These are phyloP conservation scores for Babjeviella inositovora DNA, from an alignment of 805 yeast species.

Conservation along the genomic window DNA sequence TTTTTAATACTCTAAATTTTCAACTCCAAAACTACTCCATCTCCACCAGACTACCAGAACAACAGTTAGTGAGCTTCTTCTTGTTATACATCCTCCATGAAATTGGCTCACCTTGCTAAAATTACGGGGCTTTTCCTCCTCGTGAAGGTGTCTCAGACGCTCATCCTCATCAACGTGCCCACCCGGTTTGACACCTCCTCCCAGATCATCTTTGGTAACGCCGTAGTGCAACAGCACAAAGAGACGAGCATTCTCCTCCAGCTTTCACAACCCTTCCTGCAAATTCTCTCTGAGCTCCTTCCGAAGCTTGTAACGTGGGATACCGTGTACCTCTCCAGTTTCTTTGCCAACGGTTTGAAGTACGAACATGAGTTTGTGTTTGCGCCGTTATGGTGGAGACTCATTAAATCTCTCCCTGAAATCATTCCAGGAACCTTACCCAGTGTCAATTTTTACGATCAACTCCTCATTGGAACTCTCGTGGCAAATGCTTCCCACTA, in stretches of 20 bases:
- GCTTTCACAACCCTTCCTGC: constrained; percentile 1
- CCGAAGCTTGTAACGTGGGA: constrained; percentile 22
- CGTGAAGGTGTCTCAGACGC: constrained; percentile 12
- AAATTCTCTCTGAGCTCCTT: constrained; percentile 5
- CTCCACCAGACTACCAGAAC: too few relatives aligned
- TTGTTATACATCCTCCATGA: too few relatives aligned
- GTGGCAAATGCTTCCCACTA: too few relatives aligned
- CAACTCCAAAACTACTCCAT: too few relatives aligned
- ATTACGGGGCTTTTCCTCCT: constrained; percentile 7
- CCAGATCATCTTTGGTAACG: constrained; percentile 8
- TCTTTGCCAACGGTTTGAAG: constrained; percentile 12
- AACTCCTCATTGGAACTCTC: too few relatives aligned
- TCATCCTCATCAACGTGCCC: constrained; percentile 14
- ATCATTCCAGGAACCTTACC: too few relatives aligned
- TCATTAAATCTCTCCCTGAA: constrained; percentile 7
- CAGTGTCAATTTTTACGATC: too few relatives aligned
- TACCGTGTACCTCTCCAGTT: constrained; percentile 19
- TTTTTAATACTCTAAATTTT: too few relatives aligned
- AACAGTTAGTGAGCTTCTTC: too few relatives aligned
- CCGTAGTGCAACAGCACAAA: constrained; percentile 3
- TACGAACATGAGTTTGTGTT: constrained; percentile 25
- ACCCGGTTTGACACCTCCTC: constrained; percentile 22
- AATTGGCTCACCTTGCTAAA: constrained; percentile 1
- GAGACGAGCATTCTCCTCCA: background rate
- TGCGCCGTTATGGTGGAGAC: constrained; percentile 23